A percentile compares a stretch with the other conserved stretches of the same genome.
These are phyloP conservation scores for Straminergon stramineum DNA, from an alignment of 225 moss, liverwort and hornwort species.

Conservation along the genomic window DNA sequence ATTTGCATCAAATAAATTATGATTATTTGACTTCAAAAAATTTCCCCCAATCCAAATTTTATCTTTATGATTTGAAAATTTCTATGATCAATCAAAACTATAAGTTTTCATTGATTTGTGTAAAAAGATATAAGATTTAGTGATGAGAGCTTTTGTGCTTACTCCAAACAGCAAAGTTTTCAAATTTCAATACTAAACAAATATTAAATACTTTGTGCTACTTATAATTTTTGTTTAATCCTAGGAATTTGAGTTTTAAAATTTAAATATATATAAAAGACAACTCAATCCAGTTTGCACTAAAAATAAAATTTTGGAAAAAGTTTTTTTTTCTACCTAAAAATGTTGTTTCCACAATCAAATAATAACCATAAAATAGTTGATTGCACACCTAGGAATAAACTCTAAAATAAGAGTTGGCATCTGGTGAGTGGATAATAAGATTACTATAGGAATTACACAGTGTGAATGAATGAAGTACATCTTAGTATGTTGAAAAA, in stretches of 20 bases:
- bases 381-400: too few species aligned
- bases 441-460: too few species aligned
- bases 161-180: neutral
- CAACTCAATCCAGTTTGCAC: neutral
- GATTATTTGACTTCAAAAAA: neutral
- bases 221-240: neutral
- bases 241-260: neutral
- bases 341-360: rapidly evolving
- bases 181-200: too few species aligned
- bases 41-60: too few species aligned
- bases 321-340: too few species aligned
- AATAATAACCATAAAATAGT: too few species aligned
- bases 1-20: neutral
- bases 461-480: too few species aligned
- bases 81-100: neutral
- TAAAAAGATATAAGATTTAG: neutral
- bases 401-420: neutral
- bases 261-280: neutral
- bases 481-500: too few species aligned
- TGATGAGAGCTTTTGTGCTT: neutral
- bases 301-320: too few species aligned
- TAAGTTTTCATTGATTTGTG: neutral
- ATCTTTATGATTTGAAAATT: too few species aligned
- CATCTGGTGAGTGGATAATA: neutral
- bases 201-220: neutral